Base-by-base conservation (phyloP, 345 rosid genomes). In the Stellera chamaejasme region DNA sequence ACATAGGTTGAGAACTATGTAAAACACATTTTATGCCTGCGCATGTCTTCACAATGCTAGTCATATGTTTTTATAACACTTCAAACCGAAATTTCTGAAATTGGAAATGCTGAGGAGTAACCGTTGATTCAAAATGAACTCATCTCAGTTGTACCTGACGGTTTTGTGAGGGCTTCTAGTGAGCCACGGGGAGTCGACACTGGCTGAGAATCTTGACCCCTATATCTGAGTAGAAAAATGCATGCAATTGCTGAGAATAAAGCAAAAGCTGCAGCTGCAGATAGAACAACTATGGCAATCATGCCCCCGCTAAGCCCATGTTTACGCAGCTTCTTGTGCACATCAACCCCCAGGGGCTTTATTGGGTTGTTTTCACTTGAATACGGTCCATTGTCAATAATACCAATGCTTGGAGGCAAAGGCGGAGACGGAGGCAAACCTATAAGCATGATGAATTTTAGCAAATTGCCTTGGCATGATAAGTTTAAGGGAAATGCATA, bases 391-490 rank as follows among this genome's bases (percentile, higher is more conserved):
- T 61, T 82, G 72, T 83, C 87, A 26, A 71, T 64, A 16, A 79
- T 76, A 32, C 58, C 36, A 75, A 73, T 77, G 62, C 71, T 75
- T 0, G 87, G 74, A 50, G 39, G 39, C 39, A 65, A 62, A 51
- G 96, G 96, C 1, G 96, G 97, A 60, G 97, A 77, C 27, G 85
- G 79, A 6, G 97, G 97, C 59, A 89, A 75, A 62, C 95, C 90
- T 83, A 59, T 49, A 69, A 58, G 64, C 55, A 45, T 50, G 9
- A 32, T 32, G 19, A 49, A 5, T 27, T 27, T 8, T 14, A 52
- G 13, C 16, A 25, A 7, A 43, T 57, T 46, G 54, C 45, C 55
- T 27, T 27, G 15, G 13, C 7, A 32, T 8, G 39, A 32, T 32
- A 32, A 32, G 39, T 32, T 32, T 32, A 2, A 32, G 9, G 43